Evolutionary conservation across 1,139 yeast genomes (phyloP).

Genomic region (Diutina catenulata): DNA sequence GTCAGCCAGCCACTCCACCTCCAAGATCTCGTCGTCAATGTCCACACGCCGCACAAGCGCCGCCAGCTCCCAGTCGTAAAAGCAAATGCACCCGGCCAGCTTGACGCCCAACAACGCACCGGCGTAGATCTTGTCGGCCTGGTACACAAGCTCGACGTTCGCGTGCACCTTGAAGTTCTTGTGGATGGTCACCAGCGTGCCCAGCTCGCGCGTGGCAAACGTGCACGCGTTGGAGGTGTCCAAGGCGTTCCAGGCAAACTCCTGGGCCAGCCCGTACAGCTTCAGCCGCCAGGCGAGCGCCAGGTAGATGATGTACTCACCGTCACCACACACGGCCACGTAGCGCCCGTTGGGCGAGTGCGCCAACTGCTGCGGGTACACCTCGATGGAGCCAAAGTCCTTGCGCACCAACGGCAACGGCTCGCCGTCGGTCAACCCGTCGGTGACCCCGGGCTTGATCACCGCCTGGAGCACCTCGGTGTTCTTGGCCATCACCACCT

Average conservation of each 20-base stretch:
- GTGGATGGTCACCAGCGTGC: slow-evolving; percentile 54
- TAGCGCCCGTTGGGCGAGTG: slow-evolving; percentile 98
- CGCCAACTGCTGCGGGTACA: slow-evolving; percentile 73
- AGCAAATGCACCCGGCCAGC: slow-evolving; percentile 69
- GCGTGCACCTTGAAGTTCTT: slow-evolving; percentile 78
- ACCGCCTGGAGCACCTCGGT: slow-evolving; percentile 81
- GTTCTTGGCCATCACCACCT: slow-evolving; percentile 82
- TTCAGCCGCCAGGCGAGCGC: slow-evolving; percentile 98
- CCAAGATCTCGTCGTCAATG: slow-evolving; percentile 60
- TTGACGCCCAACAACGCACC: slow-evolving; percentile 82
- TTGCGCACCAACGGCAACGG: slow-evolving; percentile 62
- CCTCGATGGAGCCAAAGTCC: slow-evolving; percentile 86
- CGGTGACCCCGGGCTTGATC: slow-evolving; percentile 55
- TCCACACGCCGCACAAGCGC: slow-evolving; percentile 72
- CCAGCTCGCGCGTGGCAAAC: slow-evolving; percentile 72
- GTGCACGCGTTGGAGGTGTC: slow-evolving; percentile 59
- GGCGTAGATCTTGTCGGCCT: slow-evolving; percentile 73
- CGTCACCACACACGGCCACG: slow-evolving; percentile 96
- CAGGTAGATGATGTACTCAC: slow-evolving; percentile 91
- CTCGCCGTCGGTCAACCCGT: slow-evolving; percentile 72
- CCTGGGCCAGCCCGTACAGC: slow-evolving; percentile 81
- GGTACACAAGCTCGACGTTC: slow-evolving; percentile 53
- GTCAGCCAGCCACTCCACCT: slow-evolving; percentile 85
- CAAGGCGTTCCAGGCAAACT: slow-evolving; percentile 84
- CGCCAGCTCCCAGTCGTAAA: slow-evolving; percentile 92